A percentile compares a stretch with the other conserved stretches of the same genome.
Conservation (phyloP, 108 stramenopile genomes). For the Cylindrotheca closterium region DNA sequence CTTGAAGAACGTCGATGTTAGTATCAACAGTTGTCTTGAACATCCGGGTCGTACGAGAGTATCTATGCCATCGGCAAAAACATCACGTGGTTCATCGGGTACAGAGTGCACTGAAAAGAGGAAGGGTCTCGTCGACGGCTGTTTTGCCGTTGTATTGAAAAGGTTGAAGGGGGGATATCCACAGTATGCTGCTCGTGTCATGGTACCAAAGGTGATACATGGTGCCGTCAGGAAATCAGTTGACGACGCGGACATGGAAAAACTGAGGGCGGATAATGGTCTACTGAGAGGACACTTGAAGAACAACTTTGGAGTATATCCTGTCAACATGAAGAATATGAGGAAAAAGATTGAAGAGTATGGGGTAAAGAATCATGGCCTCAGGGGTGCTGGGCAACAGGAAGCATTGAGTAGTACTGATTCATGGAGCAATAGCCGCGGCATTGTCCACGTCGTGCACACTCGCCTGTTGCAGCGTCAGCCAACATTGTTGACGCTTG, state of each 20-base stretch:
- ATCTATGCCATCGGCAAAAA: background rate
- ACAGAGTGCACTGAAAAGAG: background rate
- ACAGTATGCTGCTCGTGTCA: background rate
- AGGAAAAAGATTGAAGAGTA: background rate
- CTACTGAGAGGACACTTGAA: background rate
- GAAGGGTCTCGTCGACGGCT: background rate
- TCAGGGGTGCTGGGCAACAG: background rate
- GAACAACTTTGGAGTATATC: background rate
- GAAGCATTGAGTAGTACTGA: background rate
- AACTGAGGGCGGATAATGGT: background rate
- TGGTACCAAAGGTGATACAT: background rate
- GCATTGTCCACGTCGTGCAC: background rate
- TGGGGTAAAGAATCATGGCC: background rate
- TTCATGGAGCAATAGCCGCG: background rate
- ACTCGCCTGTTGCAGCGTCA: constrained; percentile 56
- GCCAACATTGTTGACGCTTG: constrained; percentile 36
- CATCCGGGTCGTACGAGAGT: background rate
- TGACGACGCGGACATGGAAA: background rate
- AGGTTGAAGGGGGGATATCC: background rate
- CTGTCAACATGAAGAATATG: background rate
- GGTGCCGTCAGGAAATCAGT: background rate
- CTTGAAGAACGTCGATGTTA: background rate
- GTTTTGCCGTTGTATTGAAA: background rate
- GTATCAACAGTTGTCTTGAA: background rate
- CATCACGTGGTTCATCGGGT: background rate